Evolutionary conservation across 108 stramenopile genomes (phyloP), one percentile per base, ranked within the genome.

Genomic region (Pseudonitzschia delicatissima): DNA sequence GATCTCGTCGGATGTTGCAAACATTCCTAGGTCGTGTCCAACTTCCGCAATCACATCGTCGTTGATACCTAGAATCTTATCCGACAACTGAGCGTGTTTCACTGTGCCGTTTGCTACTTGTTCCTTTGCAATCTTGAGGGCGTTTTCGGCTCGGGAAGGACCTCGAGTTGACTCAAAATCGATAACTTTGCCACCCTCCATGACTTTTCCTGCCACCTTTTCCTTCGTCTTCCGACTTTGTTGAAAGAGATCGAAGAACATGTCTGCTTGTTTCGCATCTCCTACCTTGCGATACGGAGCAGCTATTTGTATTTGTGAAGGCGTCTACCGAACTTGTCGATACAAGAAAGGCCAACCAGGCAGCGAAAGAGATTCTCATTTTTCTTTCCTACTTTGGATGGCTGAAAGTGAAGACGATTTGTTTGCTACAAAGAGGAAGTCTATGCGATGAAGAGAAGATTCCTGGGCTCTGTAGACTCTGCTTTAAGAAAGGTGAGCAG

Each of bases 31-130:
- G 58, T 84, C 83, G 62, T 88, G 84, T 23, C 93, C 93, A 18
- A 94, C 93, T 71, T 89, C 88, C 13, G 67, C 67, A 48, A 94
- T 85, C 12, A 94, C 93, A 55, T 94, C 93, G 45, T 83, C 77
- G 52, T 94, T 91, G 59, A 94, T 94, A n/a, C 93, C 93, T 57
- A 94, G 78, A 34, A 94, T 82, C n/a, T 28, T 53, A 37, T 47
- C 44, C 8, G 49, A 23, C 68, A 75, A 31, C 20, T 50, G 58
- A n/a, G 28, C 39, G 27, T 53, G 25, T 29, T 64, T 71, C 33
- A 36, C 15, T 32, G 29, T 48, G 18, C 70, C 62, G 12, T 32
- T 26, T 36, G 26, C 29, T 23, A 76, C 44, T 29, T 71, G 71
- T 50, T 82, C 72, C 64, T 88, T 66, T 32, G 92, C 89, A 27